Base-by-base conservation (phyloP, 108 stramenopile species). In the Skeletonema potamos region DNA sequence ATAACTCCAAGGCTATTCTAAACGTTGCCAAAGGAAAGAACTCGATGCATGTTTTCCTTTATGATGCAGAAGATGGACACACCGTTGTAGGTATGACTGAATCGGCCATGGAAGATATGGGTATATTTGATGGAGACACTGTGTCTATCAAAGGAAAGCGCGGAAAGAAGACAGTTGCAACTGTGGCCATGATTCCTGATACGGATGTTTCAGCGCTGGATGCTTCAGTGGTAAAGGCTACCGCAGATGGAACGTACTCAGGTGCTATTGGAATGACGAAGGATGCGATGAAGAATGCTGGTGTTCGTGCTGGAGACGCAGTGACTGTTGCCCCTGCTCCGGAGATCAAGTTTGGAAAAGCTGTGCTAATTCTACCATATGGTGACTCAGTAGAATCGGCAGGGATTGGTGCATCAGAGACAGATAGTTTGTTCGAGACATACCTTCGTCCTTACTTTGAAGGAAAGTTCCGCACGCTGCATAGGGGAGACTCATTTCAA, bases 391-490 rank as follows among this genome's bases (percentile, higher is more conserved):
- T 89, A 30, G 82, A 81, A 44, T 72, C 74, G 55, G 85, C 87
- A 4, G 88, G 88, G 2, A 57, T 87, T 18, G 79, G 77, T 54
- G 66, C 74, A 10, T 44, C 68, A 3, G 70, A 67, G 46, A 66
- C 75, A 4, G 84, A 73, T 29, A 78, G 82, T 48, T 28, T 95
- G 54, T 90, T 95, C 64, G 90, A 89, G 32, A 84, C 83, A n/a
- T 95, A 95, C 62, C 76, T 95, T 30, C 84, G 79, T 29, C 94
- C 94, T n/a, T 95, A 95, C 81, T 92, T 95, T 77, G 84, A 86
- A 44, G 85, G 86, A 12, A 95, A 95, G 62, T 95, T 95, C 66
- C 71, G 94, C 33, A 77, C 91, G 4, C 63, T 95, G 5, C 68
- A 87, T 43, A 69, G 85, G 9, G 94, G 91, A 46, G 94, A 95